Base-by-base conservation (phyloP, 164 flowering plant species). In the Berberis vulgaris region DNA sequence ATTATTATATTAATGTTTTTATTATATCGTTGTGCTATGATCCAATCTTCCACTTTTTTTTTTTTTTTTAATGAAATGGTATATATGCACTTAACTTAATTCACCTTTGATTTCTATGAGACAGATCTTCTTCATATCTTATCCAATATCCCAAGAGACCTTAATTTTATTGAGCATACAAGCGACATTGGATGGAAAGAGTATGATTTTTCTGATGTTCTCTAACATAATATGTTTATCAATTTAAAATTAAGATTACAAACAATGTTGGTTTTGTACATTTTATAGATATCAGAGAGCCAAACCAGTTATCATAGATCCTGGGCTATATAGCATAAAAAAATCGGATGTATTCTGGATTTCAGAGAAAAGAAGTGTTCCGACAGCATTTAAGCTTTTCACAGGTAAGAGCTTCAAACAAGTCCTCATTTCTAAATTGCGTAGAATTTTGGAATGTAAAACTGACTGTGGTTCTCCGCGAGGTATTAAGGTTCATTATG, bases 121-220 rank as follows among this genome's bases (percentile, higher is more conserved):
- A 57, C 79, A 87, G 97, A 89, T 81, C 61, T 89, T 71, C 84
- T 89, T 68, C 82, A 83, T 68, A 66, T 79, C 0, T 63, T 89
- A 60, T 82, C 85, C 59, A 13, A 74, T 7, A 65, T 89, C 43
- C 88, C 89, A 5, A 71, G 91, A 64, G 60, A 86, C 45, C 82
- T 87, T 9, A 89, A 89, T 66, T 89, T 89, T 65, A 76, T 89
- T 13, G 97, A 89, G 79, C 97, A 89, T 67, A 89, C 97, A 5
- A 89, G 97, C 64, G 87, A 89, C 73, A 85, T 89, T 66, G 91
- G 97, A 26, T 89, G 97, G 95, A 88, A 88, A 71, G 91, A 88
- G 95, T 88, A 81, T 41, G 89, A 62, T 4, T 4, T 43, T 63
- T 52, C 41, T 57, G 44, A 49, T 26, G 58, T 3, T 1, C 5